Conservation (phyloP, 1,284 basidiomycete species). For the Melampsora abietis-canadensis region DNA sequence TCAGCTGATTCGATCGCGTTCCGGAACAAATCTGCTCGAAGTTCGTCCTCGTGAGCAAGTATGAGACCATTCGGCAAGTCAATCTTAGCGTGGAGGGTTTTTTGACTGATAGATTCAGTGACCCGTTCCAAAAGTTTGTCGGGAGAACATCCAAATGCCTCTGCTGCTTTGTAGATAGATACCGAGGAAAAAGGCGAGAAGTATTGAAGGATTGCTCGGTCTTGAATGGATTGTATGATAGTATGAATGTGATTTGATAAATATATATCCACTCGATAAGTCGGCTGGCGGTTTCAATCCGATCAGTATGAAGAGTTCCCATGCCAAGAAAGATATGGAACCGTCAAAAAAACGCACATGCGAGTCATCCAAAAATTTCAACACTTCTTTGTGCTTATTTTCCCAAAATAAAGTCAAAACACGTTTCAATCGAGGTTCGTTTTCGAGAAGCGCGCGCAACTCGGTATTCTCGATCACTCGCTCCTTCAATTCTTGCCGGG, state of each 20-base stretch:
- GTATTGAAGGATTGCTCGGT: slow-evolving; percentile 33
- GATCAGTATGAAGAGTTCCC: not conserved
- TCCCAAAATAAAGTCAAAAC: slow-evolving; percentile 75
- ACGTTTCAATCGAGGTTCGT: slow-evolving; percentile 77
- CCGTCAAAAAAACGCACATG: slow-evolving; percentile 60
- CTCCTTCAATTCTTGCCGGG: slow-evolving; percentile 66
- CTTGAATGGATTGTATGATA: slow-evolving; percentile 57
- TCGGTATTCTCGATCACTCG: slow-evolving; percentile 66
- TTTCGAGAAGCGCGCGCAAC: slow-evolving; percentile 73
- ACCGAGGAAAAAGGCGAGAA: slow-evolving; percentile 27
- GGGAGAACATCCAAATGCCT: slow-evolving; percentile 23
- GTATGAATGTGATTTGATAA: slow-evolving; percentile 64
- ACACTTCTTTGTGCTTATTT: slow-evolving; percentile 73
- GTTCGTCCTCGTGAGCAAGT: not conserved
- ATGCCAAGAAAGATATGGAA: not conserved
- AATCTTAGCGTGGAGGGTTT: slow-evolving; percentile 6
- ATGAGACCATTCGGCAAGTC: slow-evolving; percentile 15
- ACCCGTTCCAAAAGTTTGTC: not conserved
- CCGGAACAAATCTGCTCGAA: slow-evolving; percentile 1
- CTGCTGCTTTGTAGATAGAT: not conserved
- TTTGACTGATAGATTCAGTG: not conserved
- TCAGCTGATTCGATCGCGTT: slow-evolving; percentile 14
- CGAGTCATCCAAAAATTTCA: slow-evolving; percentile 68
- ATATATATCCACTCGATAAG: slow-evolving; percentile 72
- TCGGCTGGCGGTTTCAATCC: slow-evolving; percentile 57